Conservation (phyloP, 148 eudicot species). For the Chenopodium suecicum region DNA sequence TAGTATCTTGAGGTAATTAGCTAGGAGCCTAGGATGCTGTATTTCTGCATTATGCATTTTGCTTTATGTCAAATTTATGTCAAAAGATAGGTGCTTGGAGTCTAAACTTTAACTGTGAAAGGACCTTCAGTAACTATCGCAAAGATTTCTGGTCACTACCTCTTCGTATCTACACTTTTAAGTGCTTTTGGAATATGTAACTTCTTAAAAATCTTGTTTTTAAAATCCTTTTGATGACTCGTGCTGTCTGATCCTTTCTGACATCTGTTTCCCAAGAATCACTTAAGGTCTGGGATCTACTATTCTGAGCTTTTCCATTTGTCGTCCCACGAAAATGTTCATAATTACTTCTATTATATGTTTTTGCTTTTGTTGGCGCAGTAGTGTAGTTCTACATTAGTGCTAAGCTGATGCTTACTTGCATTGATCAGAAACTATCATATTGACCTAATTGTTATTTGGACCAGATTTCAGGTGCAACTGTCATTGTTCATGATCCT, state of each 20-base stretch:
- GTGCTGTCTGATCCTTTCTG: not conserved
- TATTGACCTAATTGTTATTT: not conserved
- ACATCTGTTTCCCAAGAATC: not conserved
- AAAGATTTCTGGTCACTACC: not conserved
- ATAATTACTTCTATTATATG: not conserved
- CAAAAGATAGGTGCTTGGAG: no score
- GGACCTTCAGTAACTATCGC: not conserved
- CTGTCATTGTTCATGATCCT: conserved; percentile 23
- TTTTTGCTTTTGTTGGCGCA: not conserved
- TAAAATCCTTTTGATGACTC: no score
- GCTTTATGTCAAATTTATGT: no score
- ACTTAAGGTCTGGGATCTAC: not conserved
- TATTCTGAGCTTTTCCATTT: not conserved
- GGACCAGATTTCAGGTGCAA: conserved; percentile 20
- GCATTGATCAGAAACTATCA: not conserved
- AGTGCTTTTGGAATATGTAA: not conserved
- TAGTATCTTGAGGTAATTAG: not conserved
- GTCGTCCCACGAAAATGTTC: not conserved
- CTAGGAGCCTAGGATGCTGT: not conserved
- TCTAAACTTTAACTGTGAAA: not conserved
- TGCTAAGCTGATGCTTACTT: not conserved
- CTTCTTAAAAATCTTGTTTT: not conserved
- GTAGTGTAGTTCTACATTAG: not conserved
- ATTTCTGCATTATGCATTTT: not conserved
- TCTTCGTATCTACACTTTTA: not conserved